Evolutionary conservation across 768 basidiomycete species (phyloP).

Genomic region (Suillus paluster): DNA sequence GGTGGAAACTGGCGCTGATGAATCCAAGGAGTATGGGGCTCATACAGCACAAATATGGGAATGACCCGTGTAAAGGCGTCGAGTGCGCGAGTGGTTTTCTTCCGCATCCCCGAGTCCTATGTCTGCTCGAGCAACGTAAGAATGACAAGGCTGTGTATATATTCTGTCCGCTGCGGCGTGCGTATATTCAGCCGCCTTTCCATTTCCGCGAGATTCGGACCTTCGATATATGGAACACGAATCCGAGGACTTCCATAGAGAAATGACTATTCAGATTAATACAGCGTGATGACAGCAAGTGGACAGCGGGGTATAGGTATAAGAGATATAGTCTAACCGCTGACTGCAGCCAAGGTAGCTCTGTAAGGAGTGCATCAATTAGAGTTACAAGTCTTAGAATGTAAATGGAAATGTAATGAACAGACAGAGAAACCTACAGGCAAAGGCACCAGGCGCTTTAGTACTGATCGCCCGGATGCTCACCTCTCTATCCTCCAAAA

Average conservation of each 20-base stretch:
- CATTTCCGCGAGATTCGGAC: not conserved
- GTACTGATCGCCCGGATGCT: slow-evolving; percentile 23
- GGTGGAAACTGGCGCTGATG: too few relatives aligned
- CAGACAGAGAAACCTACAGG: too few relatives aligned
- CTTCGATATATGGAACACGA: not conserved
- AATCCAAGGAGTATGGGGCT: too few relatives aligned
- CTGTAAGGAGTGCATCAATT: not conserved
- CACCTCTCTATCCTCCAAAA: slow-evolving; percentile 79
- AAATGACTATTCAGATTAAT: not conserved
- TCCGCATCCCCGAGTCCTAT: too few relatives aligned
- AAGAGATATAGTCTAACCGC: not conserved
- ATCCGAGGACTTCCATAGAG: not conserved
- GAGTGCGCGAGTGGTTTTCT: too few relatives aligned
- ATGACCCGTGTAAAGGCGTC: too few relatives aligned
- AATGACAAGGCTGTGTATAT: too few relatives aligned
- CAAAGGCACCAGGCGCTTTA: not conserved
- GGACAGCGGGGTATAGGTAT: not conserved
- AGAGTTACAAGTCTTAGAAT: not conserved
- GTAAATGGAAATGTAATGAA: not conserved
- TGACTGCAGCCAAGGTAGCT: slow-evolving; percentile 4
- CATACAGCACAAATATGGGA: too few relatives aligned
- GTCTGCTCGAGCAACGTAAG: too few relatives aligned
- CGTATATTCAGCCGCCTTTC: too few relatives aligned
- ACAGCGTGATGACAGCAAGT: not conserved
- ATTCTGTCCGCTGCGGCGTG: too few relatives aligned